Percentiles rank a stretch among this genome's conserved stretches.
phyloP scores from a whole-genome alignment of 2,329 filamentous ascomycete genomes.

The Cytospora paraplurivora region DNA sequence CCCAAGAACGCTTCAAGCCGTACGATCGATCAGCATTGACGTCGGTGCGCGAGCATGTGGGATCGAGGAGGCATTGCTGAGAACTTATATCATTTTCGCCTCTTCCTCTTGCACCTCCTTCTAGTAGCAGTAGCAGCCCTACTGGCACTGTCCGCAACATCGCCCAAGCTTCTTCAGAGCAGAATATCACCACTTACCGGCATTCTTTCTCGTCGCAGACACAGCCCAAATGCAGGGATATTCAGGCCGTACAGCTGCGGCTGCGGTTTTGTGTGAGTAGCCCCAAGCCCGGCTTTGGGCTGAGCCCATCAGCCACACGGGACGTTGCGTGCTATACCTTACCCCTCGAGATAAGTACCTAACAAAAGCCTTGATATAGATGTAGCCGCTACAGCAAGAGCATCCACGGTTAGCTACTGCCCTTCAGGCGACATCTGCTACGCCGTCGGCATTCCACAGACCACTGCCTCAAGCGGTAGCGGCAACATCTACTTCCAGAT shows the following conservation, averaged over 20 bases:
- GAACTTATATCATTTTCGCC: slow-evolving; percentile 8
- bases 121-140: background rate
- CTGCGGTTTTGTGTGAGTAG: slow-evolving; percentile 26
- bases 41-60: slow-evolving; percentile 4
- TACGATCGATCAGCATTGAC: slow-evolving; percentile 1
- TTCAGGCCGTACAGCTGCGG: slow-evolving; percentile 14
- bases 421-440: slow-evolving; percentile 53
- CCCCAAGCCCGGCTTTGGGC: background rate
- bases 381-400: slow-evolving; percentile 36
- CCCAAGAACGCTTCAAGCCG: background rate
- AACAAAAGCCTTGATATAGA: slow-evolving; percentile 4
- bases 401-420: slow-evolving; percentile 43
- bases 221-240: slow-evolving; percentile 15
- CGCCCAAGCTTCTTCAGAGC: background rate
- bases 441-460: slow-evolving; percentile 55
- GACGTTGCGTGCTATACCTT: background rate
- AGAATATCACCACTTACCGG: background rate
- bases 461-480: slow-evolving; percentile 48
- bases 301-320: no score
- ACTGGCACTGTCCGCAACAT: background rate
- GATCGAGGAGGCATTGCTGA: background rate
- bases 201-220: background rate
- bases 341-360: background rate
- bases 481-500: slow-evolving; percentile 66
- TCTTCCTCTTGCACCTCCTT: background rate